A percentile compares a stretch with the other conserved stretches of the same genome.
These are phyloP conservation scores for Eucalyptus decipiens DNA, from an alignment of 345 rosid genomes.

Conservation along the genomic window DNA sequence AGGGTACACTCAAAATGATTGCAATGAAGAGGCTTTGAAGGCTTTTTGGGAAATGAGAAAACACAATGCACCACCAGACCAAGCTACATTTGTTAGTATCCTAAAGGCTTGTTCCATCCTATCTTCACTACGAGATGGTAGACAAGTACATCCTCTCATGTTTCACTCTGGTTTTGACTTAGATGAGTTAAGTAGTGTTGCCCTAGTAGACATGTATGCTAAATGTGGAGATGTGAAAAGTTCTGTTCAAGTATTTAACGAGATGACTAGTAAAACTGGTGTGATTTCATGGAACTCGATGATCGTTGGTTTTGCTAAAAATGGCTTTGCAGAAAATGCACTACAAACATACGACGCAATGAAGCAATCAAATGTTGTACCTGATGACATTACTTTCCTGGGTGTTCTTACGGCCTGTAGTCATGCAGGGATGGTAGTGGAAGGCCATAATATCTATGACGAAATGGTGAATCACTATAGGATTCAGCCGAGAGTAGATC, in stretches of 20 bases:
- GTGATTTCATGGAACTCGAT: conserved; percentile 86
- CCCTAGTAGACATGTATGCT: conserved; percentile 94
- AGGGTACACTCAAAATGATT: conserved; percentile 62
- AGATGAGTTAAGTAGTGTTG: conserved; percentile 68
- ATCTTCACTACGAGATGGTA: conserved; percentile 61
- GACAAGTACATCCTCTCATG: conserved; percentile 53
- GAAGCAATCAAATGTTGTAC: conserved; percentile 44
- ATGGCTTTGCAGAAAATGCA: conserved; percentile 82
- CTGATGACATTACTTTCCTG: conserved; percentile 86
- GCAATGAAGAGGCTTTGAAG: conserved; percentile 52
- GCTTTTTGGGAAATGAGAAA: conserved; percentile 56
- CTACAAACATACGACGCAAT: conserved; percentile 44
- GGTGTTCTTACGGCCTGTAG: conserved; percentile 93
- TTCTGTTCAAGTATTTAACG: conserved; percentile 49
- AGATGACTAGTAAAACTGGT: conserved; percentile 36
- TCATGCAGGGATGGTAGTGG: conserved; percentile 78
- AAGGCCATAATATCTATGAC: conserved; percentile 56
- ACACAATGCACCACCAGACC: conserved; percentile 55
- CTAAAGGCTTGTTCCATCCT: conserved; percentile 67
- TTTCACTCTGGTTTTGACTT: conserved; percentile 51
- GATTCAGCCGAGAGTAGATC: conserved; percentile 66
- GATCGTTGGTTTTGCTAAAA: conserved; percentile 88
- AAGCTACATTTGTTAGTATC: conserved; percentile 82
- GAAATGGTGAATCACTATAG: conserved; percentile 47
- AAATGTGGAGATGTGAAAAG: conserved; percentile 82